Evolutionary conservation across 1,284 basidiomycete species (phyloP).

Genomic region (Apiotrichum domesticum): DNA sequence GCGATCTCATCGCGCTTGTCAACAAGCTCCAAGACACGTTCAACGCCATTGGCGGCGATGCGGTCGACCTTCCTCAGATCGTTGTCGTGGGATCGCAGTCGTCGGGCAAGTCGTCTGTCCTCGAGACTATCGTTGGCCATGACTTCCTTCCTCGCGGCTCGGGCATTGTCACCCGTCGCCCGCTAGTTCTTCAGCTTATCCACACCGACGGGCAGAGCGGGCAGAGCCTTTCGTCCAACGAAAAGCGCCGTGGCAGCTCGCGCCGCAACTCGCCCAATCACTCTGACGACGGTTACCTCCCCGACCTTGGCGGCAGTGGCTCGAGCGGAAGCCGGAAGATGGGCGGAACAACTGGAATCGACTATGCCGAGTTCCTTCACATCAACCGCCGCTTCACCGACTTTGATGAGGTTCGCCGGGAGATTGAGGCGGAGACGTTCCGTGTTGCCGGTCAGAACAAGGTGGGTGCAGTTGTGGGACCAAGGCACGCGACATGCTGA

Average conservation of each 20-base stretch:
- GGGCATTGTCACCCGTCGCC: slow-evolving; percentile 83
- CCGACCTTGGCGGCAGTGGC: slow-evolving; percentile 26
- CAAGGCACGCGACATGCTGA: background rate
- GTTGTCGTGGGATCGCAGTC: slow-evolving; percentile 51
- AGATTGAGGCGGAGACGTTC: slow-evolving; percentile 98
- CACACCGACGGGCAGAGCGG: slow-evolving; percentile 59
- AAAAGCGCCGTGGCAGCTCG: background rate
- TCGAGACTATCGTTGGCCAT: slow-evolving; percentile 74
- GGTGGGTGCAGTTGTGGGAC: slow-evolving; percentile 21
- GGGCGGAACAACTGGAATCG: slow-evolving; percentile 50
- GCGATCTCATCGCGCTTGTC: slow-evolving; percentile 89
- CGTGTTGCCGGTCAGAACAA: slow-evolving; percentile 98
- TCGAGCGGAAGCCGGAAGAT: slow-evolving; percentile 21
- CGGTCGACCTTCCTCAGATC: slow-evolving; percentile 52
- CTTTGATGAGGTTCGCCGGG: slow-evolving; percentile 85
- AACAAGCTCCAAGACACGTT: slow-evolving; percentile 77
- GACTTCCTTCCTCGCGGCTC: slow-evolving; percentile 83
- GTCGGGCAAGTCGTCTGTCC: slow-evolving; percentile 54
- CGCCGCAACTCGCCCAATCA: background rate
- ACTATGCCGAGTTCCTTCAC: slow-evolving; percentile 97
- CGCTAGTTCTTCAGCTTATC: slow-evolving; percentile 90
- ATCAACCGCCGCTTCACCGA: slow-evolving; percentile 94
- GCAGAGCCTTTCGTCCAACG: background rate
- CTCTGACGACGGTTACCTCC: slow-evolving; percentile 34
- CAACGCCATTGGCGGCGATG: slow-evolving; percentile 52